A percentile compares a stretch with the other conserved stretches of the same genome.
phyloP scores from a whole-genome alignment of 2,329 filamentous ascomycete species.

The Aciculosporium take region DNA sequence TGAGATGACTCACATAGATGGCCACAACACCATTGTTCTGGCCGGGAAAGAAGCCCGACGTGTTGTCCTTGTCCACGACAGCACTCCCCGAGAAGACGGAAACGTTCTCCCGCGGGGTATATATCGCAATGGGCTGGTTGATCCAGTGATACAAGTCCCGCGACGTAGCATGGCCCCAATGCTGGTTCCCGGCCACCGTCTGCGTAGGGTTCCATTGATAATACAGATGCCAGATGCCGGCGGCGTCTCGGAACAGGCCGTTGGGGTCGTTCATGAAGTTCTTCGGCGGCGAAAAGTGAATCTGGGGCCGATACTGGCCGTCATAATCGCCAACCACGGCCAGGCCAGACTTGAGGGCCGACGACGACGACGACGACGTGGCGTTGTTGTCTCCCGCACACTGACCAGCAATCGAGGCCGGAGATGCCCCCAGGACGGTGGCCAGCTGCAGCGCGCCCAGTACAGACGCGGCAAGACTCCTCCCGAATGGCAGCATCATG shows the following conservation, averaged over 20 bases:
- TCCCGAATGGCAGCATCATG: background rate
- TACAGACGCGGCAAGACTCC: background rate
- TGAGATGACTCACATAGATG: conserved; percentile 16
- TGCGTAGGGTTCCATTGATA: conserved; percentile 40
- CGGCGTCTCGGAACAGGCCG: conserved; percentile 32
- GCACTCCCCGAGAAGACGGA: conserved; percentile 40
- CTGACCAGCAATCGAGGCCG: background rate
- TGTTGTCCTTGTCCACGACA: conserved; percentile 49
- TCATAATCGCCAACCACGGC: conserved; percentile 11
- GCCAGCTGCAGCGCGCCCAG: background rate
- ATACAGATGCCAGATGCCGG: conserved; percentile 48
- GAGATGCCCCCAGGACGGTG: background rate
- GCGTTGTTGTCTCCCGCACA: conserved; percentile 3
- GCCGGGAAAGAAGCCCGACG: conserved; percentile 48
- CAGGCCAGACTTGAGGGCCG: conserved; percentile 12
- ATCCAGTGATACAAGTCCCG: conserved; percentile 48
- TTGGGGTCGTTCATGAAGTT: conserved; percentile 8
- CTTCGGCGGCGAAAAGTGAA: conserved; percentile 4
- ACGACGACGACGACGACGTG: no score
- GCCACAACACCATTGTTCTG: conserved; percentile 49
- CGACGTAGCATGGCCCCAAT: conserved; percentile 54
- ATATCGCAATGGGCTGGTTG: conserved; percentile 50
- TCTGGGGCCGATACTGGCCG: conserved; percentile 10
- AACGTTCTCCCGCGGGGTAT: conserved; percentile 27
- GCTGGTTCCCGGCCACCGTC: conserved; percentile 41